These are phyloP conservation scores for Acarospora socialis DNA, from an alignment of 2,329 filamentous ascomycete genomes.

Conservation along the genomic window DNA sequence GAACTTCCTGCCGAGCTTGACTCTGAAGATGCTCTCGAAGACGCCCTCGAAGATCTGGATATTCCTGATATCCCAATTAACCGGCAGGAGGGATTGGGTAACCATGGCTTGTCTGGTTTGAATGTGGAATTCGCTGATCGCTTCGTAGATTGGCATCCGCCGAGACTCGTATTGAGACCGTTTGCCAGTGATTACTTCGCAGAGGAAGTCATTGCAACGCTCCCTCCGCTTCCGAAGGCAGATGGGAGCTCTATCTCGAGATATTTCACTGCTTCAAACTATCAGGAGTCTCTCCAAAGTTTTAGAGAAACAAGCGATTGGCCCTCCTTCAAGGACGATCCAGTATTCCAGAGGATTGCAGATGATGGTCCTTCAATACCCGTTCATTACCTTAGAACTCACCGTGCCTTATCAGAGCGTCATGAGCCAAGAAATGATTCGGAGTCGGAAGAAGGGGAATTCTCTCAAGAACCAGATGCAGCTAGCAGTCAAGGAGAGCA, in stretches of 20 bases:
- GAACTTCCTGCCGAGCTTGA: background rate
- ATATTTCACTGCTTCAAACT: conserved; percentile 31
- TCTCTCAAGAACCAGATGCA: conserved; percentile 5
- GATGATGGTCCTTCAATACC: conserved; percentile 27
- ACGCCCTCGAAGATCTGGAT: conserved; percentile 9
- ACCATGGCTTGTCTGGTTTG: too few relatives aligned
- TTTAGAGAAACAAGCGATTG: conserved; percentile 37
- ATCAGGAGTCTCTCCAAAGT: conserved; percentile 30
- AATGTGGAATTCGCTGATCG: too few relatives aligned
- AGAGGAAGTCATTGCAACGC: too few relatives aligned
- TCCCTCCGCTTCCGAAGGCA: conserved; percentile 13
- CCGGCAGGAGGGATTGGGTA: too few relatives aligned
- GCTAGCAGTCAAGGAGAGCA: background rate
- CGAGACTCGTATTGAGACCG: conserved; percentile 12
- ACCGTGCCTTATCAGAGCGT: conserved; percentile 25
- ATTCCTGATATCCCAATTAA: conserved; percentile 9
- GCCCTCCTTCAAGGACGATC: conserved; percentile 34
- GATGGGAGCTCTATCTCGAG: conserved; percentile 34
- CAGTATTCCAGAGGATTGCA: conserved; percentile 34
- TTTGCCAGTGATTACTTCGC: too few relatives aligned
- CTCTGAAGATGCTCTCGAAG: conserved; percentile 6
- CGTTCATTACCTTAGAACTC: conserved; percentile 28
- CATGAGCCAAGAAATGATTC: conserved; percentile 19
- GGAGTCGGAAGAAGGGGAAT: conserved; percentile 14
- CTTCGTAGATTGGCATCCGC: conserved; percentile 14